These are phyloP conservation scores for Solanum piurae DNA, from an alignment of 257 asterid genomes.

Conservation along the genomic window DNA sequence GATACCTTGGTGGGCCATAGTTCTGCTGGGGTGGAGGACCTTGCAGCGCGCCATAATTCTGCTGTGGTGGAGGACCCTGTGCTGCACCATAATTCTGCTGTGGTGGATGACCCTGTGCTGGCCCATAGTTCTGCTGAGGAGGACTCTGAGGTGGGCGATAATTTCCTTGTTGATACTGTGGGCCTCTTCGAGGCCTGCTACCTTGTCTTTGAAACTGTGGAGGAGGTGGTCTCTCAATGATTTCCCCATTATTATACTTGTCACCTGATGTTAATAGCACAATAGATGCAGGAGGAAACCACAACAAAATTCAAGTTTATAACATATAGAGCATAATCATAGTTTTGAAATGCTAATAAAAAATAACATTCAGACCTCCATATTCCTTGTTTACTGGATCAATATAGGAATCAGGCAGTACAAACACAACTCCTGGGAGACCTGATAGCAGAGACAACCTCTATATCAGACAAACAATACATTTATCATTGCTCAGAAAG, in stretches of 20 bases:
- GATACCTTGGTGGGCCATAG: slow-evolving; percentile 10
- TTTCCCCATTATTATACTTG: slow-evolving; percentile 80
- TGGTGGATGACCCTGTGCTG: neutral
- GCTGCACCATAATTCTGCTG: neutral
- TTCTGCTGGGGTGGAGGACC: slow-evolving; percentile 18
- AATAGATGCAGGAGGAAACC: neutral
- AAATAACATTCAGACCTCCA: slow-evolving; percentile 54
- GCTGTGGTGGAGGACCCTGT: slow-evolving; percentile 4
- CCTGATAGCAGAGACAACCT: slow-evolving; percentile 25
- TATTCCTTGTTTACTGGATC: slow-evolving; percentile 85
- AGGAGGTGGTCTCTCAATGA: slow-evolving; percentile 83
- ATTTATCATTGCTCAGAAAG: neutral
- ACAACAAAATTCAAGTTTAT: neutral
- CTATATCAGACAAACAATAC: slow-evolving; percentile 4
- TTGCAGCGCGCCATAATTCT: slow-evolving; percentile 2
- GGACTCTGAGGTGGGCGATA: slow-evolving; percentile 1
- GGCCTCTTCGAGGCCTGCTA: slow-evolving; percentile 17
- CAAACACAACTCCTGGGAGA: slow-evolving; percentile 69
- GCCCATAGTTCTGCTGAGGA: neutral
- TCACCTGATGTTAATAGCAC: slow-evolving; percentile 45
- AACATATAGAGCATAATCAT: neutral
- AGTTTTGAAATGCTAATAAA: neutral
- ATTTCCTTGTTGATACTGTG: slow-evolving; percentile 3
- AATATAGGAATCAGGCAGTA: slow-evolving; percentile 89
- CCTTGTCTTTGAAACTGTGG: slow-evolving; percentile 48